Base-by-base conservation (phyloP, 2,329 filamentous ascomycete genomes). In the Venturia asperata region DNA sequence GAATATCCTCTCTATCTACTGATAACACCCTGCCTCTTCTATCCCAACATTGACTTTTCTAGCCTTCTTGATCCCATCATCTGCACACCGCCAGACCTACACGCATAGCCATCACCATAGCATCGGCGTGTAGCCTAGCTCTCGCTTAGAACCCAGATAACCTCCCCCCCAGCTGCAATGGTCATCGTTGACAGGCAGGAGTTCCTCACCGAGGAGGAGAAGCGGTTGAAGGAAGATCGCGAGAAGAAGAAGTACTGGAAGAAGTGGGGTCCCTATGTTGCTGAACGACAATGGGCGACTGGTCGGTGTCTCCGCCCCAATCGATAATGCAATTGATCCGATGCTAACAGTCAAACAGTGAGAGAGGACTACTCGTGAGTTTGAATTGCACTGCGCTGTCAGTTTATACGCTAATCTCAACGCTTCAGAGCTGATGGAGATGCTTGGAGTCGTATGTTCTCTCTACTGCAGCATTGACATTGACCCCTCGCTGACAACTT, bases 241-340 rank as follows among this genome's bases (percentile, higher is more conserved):
- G 85, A 93, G 69, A 87, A 88, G 68, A 84, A 79, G 69, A 93
- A 91, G 76, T 97, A 97, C 81, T 97, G 93, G 93, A 97, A 97
- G 85, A 91, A 89, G 86, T 97, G 92, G 92, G 93, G 93, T 65
- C 88, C 92, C 30, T 97, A 97, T 74, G 88, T 96, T 71, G 87
- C 92, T 65, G 93, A 97, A 80, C 83, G 92, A 74, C 92, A 97
- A 80, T 97, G 93, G 93, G 92, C 92, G 66, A 96, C 92, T 70
- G 92, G 90, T 89, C 79, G 74, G 84, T 72, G 24, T 55, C 42
- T 47, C 24, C 70, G 11, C 65, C 47, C 15, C 47, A 19, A 19
- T 15, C 15, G 13, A 3, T 34, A 41, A 21, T 10, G 63, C 61
- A 63, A 27, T 58, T 65, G 47, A 63, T 39, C 42, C n/a, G 55